phyloP scores from a whole-genome alignment of 805 yeast species.

The Zygoascus bituminiphila region DNA sequence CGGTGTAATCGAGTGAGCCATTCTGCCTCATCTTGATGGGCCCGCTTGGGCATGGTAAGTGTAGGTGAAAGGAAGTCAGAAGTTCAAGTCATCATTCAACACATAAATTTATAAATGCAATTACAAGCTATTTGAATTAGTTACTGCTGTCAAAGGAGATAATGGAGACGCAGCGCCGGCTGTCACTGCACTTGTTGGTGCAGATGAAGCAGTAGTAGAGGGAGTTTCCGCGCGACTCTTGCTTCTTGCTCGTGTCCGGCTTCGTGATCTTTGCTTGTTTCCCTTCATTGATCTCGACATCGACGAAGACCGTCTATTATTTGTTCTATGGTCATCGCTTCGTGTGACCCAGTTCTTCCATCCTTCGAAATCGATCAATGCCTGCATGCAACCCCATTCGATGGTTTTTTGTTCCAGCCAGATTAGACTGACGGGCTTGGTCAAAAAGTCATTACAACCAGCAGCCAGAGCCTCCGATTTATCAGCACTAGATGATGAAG shows the following conservation, averaged over 20 bases:
- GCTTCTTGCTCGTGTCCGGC: not conserved
- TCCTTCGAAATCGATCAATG: conserved; percentile 87
- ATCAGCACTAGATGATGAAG: conserved; percentile 77
- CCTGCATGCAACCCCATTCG: conserved; percentile 99
- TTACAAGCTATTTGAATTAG: not conserved
- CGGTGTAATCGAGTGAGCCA: conserved; percentile 9
- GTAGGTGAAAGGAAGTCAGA: not conserved
- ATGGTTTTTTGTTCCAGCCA: conserved; percentile 87
- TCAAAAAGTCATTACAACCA: conserved; percentile 93
- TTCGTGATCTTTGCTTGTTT: not conserved
- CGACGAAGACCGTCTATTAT: not conserved
- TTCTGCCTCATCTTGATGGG: not conserved
- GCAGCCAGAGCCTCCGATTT: conserved; percentile 88
- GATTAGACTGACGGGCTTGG: conserved; percentile 88
- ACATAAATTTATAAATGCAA: not conserved
- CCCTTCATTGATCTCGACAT: not conserved
- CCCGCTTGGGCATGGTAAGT: not conserved
- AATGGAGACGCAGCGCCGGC: not conserved
- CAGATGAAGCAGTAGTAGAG: not conserved
- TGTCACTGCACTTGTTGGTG: not conserved
- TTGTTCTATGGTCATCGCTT: conserved; percentile 4
- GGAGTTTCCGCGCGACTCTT: not conserved
- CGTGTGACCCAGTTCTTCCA: conserved; percentile 46
- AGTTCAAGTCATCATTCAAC: not conserved
- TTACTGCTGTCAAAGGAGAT: not conserved